These are phyloP conservation scores for Pisolithus thermaeus DNA, from an alignment of 1,284 basidiomycete species.

Conservation along the genomic window DNA sequence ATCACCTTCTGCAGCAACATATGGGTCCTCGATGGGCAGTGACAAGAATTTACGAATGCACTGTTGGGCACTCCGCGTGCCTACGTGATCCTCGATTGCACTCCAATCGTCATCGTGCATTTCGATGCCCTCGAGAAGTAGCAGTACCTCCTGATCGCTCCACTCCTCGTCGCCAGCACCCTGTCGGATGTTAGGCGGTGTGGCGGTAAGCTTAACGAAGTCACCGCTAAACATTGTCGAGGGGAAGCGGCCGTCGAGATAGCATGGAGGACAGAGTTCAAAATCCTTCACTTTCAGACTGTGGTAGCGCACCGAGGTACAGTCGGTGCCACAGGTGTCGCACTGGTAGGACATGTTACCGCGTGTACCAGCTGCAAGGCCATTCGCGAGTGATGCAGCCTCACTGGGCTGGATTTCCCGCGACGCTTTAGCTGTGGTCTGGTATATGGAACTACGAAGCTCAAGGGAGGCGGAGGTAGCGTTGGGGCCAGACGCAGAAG, in stretches of 20 bases:
- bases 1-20: constrained; percentile 67
- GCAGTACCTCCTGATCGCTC: constrained; percentile 87
- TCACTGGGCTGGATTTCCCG: constrained; percentile 59
- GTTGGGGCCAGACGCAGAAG: constrained; percentile 52
- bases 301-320: constrained; percentile 86
- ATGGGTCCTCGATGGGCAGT: constrained; percentile 95
- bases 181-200: constrained; percentile 36
- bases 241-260: constrained; percentile 95
- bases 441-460: constrained; percentile 82
- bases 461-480: constrained; percentile 66
- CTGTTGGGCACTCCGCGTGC: constrained; percentile 86
- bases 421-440: constrained; percentile 81
- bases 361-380: constrained; percentile 44
- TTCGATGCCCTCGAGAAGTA: constrained; percentile 91
- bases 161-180: constrained; percentile 54
- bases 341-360: constrained; percentile 69
- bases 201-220: constrained; percentile 84
- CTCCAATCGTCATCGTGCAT: constrained; percentile 99
- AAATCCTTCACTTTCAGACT: constrained; percentile 91
- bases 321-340: constrained; percentile 94
- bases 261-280: constrained; percentile 86
- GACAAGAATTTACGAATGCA: constrained; percentile 96
- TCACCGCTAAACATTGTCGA: constrained; percentile 95
- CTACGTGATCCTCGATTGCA: constrained; percentile 87
- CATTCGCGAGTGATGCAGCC: constrained; percentile 58